Conservation (phyloP, 257 asterid genomes). For the Orobanche coerulescens region DNA sequence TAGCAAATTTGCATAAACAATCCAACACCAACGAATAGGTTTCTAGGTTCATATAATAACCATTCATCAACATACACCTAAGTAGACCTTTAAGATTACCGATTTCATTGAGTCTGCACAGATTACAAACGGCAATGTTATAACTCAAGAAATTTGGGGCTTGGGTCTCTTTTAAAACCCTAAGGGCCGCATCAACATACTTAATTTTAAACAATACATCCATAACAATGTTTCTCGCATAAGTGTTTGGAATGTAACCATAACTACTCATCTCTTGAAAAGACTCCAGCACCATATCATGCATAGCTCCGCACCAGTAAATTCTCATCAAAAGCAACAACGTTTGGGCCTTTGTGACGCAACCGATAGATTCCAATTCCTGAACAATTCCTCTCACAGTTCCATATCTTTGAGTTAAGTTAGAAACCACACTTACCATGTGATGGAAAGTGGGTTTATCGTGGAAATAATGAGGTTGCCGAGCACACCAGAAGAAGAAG, state of each 20-base stretch:
- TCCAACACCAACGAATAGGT: constrained; percentile 48
- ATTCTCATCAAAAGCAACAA: constrained; percentile 66
- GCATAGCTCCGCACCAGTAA: constrained; percentile 62
- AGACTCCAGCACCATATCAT: constrained; percentile 48
- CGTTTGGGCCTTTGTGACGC: constrained; percentile 46
- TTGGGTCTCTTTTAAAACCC: constrained; percentile 35
- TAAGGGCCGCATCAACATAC: constrained; percentile 43
- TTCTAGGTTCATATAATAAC: constrained; percentile 51
- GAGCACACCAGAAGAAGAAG: constrained; percentile 67
- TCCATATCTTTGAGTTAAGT: constrained; percentile 36
- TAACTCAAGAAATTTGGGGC: constrained; percentile 64
- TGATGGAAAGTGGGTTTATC: constrained; percentile 41
- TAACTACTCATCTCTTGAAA: constrained; percentile 36
- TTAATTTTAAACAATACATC: constrained; percentile 56
- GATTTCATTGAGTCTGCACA: constrained; percentile 54
- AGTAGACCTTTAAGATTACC: constrained; percentile 36
- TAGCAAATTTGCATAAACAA: constrained; percentile 46
- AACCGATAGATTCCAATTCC: constrained; percentile 43
- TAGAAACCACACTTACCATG: constrained; percentile 52
- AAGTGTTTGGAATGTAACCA: constrained; percentile 64
- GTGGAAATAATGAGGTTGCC: constrained; percentile 60
- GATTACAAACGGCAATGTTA: constrained; percentile 53
- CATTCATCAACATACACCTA: constrained; percentile 38
- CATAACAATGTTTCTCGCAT: constrained; percentile 44
- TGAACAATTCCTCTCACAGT: constrained; percentile 40